phyloP scores from a whole-genome alignment of 1,284 basidiomycete genomes.

The Ganoderma boninense region DNA sequence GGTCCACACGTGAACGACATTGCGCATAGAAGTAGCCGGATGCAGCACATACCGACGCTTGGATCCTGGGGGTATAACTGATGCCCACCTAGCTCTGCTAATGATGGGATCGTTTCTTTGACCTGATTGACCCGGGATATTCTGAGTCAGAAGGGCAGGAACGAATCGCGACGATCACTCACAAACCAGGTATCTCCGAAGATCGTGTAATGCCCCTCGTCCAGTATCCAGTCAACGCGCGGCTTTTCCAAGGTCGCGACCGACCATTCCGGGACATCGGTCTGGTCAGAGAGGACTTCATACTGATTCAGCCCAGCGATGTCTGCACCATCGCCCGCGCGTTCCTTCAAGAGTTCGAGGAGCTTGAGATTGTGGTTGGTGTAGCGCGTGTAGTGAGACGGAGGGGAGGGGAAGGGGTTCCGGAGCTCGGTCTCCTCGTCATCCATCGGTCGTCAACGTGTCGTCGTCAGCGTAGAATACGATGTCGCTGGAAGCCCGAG shows the following conservation, averaged over 20 bases:
- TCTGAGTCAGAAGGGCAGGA: neutral
- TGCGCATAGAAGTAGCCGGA: neutral
- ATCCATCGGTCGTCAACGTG: conserved; percentile 50
- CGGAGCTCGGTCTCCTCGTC: conserved; percentile 78
- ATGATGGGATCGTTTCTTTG: conserved; percentile 77
- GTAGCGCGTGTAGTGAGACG: conserved; percentile 79
- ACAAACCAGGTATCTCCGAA: conserved; percentile 88
- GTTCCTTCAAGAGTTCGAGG: conserved; percentile 64
- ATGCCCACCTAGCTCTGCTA: conserved; percentile 73
- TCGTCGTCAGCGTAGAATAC: neutral
- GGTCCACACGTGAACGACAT: neutral
- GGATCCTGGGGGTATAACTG: conserved; percentile 79
- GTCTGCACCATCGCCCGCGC: conserved; percentile 49
- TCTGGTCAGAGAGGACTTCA: conserved; percentile 68
- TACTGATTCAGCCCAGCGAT: conserved; percentile 58
- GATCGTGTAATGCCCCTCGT: conserved; percentile 72
- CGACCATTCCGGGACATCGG: conserved; percentile 77
- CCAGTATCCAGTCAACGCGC: conserved; percentile 82
- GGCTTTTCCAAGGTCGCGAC: conserved; percentile 79
- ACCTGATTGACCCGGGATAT: conserved; percentile 52
- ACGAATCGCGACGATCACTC: conserved; percentile 37
- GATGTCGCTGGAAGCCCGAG: neutral
- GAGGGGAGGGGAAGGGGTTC: conserved; percentile 85
- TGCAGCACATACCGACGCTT: conserved; percentile 58
- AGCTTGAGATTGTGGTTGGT: conserved; percentile 73